Percentiles rank a stretch among this genome's conserved stretches.
phyloP scores from a whole-genome alignment of 2,329 filamentous ascomycete species.

The Aspergillus sclerotialis region DNA sequence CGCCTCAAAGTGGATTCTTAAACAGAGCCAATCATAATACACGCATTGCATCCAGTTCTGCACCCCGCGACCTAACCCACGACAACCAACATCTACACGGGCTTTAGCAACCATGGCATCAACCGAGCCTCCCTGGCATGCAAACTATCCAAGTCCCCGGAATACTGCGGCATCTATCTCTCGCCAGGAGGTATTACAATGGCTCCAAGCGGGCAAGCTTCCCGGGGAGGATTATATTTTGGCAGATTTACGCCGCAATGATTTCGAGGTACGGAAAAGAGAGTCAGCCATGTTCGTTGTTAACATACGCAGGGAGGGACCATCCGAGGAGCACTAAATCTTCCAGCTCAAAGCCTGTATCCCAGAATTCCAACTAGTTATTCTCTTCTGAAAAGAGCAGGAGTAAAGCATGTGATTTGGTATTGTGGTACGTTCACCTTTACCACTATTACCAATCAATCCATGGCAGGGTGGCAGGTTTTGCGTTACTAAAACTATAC shows the following conservation, averaged over 20 bases:
- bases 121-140: constrained; percentile 30
- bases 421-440: constrained; percentile 37
- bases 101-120: no score
- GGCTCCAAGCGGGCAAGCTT: constrained; percentile 24
- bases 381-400: constrained; percentile 20
- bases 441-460: no score
- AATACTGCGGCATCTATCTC: constrained; percentile 20
- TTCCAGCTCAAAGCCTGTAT: constrained; percentile 36
- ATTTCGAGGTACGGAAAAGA: constrained; percentile 35
- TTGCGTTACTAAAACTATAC: no score
- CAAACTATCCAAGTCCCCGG: constrained; percentile 32
- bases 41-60: no score
- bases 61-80: no score
- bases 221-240: constrained; percentile 32
- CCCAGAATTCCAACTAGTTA: constrained; percentile 30
- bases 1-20: no score
- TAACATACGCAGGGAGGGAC: constrained; percentile 46
- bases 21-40: no score
- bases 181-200: constrained; percentile 29
- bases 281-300: constrained; percentile 2
- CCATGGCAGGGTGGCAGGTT: no score
- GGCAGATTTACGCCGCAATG: constrained; percentile 41
- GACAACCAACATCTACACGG: no score
- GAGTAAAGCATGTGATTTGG: constrained; percentile 30
- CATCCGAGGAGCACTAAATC: constrained; percentile 48